Evolutionary conservation across 805 yeast genomes (phyloP).

Genomic region (Candida golubevii): DNA sequence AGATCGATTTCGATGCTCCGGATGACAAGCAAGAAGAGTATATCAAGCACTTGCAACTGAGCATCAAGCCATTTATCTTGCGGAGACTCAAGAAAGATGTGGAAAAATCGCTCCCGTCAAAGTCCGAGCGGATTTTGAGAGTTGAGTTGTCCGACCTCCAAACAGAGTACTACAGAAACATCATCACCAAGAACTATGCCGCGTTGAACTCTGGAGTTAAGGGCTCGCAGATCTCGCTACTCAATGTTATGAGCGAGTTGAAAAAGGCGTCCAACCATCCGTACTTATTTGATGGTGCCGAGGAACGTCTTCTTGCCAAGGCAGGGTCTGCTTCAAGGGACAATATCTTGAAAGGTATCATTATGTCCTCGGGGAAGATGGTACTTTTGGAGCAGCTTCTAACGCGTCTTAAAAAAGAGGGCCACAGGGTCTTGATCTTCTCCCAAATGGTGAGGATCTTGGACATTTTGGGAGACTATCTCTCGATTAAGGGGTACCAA

Average conservation of each 20-base stretch:
- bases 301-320: constrained; percentile 68
- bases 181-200: constrained; percentile 84
- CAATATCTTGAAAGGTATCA: constrained; percentile 78
- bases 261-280: constrained; percentile 98
- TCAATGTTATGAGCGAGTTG: constrained; percentile 92
- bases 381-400: constrained; percentile 87
- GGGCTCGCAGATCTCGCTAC: constrained; percentile 70
- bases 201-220: constrained; percentile 84
- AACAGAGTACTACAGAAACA: constrained; percentile 91
- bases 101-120: constrained; percentile 92
- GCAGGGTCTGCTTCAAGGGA: constrained; percentile 67
- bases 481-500: constrained; percentile 78
- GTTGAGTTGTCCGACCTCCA: constrained; percentile 94
- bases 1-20: constrained; percentile 90
- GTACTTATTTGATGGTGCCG: constrained; percentile 89
- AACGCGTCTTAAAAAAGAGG: constrained; percentile 81
- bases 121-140: constrained; percentile 89
- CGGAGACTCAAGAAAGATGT: constrained; percentile 96
- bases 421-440: constrained; percentile 92
- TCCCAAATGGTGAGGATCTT: constrained; percentile 97
- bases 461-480: constrained; percentile 91
- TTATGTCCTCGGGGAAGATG: constrained; percentile 98
- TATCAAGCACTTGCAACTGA: constrained; percentile 77
- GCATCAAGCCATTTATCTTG: constrained; percentile 86
- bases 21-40: constrained; percentile 83